Base-by-base conservation (phyloP, 2,329 filamentous ascomycete species). In the Cyphellophora europaea region DNA sequence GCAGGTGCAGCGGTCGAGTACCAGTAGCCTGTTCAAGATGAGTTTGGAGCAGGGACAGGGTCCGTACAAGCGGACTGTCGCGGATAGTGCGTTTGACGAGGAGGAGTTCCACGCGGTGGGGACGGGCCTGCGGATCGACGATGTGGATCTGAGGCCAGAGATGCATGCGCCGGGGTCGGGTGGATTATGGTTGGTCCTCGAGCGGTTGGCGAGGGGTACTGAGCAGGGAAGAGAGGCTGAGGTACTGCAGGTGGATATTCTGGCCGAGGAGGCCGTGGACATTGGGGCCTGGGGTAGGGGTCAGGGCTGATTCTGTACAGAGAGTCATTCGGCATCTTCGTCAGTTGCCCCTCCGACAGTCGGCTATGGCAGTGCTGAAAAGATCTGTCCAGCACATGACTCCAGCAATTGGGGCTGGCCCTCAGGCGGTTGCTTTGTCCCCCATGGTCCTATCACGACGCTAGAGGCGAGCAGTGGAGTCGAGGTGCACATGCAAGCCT, bases 171-270 rank as follows among this genome's bases (percentile, higher is more conserved):
- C 33, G 2, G 39, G 21, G 6, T 59, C 59, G 6, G 71, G 72
- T 13, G 78, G 78, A 12, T 56, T 87, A 38, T 93, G 82, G 81
- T 65, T 95, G 35, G 79, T 94, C 5, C 64, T 95, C 27, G 87
- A 95, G 58, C 72, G 82, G 45, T 71, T 89, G 50, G n/a, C 34
- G 13, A 42, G 41, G 27, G 36, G 37, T 3, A 54, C 54, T 3
- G 61, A 63, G 38, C 61, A 63, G 41, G 48, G 50, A 23, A 55
- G 63, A 12, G 56, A 57, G 19, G 58, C 64, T 37, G 62, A 45
- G 25, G 27, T 30, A 11, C 19, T 45, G 6, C 54, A 62, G 35
- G 56, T 66, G 3, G 62, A 65, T 39, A 57, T 61, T 12, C 48
- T 65, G 36, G 53, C 60, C 1, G 63, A 66, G 39, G 62, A 65